These are phyloP conservation scores for Punica granatum DNA, from an alignment of 345 rosid species.

Conservation along the genomic window DNA sequence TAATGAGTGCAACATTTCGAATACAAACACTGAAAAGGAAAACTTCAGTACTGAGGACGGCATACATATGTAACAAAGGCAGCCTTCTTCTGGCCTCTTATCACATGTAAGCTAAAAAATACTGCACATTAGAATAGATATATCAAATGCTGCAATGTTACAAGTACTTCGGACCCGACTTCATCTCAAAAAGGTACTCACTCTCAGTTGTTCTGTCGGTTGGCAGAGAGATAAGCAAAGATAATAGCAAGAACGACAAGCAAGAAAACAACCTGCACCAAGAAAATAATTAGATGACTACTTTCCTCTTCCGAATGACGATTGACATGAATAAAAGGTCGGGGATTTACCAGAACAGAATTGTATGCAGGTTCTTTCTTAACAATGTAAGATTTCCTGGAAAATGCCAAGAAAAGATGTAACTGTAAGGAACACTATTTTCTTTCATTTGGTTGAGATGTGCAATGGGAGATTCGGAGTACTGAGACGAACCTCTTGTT, in stretches of 20 bases:
- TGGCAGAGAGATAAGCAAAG: constrained; percentile 8
- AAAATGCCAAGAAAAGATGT: constrained; percentile 6
- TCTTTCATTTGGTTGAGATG: neutral
- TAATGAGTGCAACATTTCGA: neutral
- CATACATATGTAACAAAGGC: neutral
- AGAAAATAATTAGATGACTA: neutral
- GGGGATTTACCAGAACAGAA: constrained; percentile 23
- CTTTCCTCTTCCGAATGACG: neutral
- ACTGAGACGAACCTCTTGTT: constrained; percentile 36
- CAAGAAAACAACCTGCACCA: constrained; percentile 9
- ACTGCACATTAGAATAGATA: neutral
- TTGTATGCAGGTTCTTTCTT: constrained; percentile 17
- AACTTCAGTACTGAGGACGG: neutral
- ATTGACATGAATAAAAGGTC: neutral
- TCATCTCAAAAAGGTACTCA: neutral
- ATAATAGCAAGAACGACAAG: constrained; percentile 7
- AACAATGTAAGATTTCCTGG: constrained; percentile 50
- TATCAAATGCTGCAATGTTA: neutral
- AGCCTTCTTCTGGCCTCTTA: neutral
- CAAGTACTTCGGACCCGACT: neutral
- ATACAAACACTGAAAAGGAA: neutral
- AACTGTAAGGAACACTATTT: neutral
- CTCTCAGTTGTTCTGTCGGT: constrained; percentile 5
- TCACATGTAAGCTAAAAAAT: neutral
- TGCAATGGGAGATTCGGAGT: neutral